phyloP scores from a whole-genome alignment of 352 stramenopile genomes.

The Aphanomyces invadans region DNA sequence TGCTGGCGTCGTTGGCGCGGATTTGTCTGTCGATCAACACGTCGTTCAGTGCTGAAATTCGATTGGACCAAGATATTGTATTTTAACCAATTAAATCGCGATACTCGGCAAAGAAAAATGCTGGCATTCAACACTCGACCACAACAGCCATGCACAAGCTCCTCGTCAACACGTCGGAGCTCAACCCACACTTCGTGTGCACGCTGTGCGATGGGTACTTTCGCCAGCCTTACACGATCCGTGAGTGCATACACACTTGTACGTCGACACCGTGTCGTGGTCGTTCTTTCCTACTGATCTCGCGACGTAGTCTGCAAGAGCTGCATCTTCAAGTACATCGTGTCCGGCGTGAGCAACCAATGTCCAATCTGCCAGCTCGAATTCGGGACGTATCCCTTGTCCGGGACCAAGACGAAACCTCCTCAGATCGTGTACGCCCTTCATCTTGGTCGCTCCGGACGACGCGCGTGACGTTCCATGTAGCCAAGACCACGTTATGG shows the following conservation, averaged over 20 bases:
- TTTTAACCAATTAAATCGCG: too few species aligned
- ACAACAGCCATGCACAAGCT: slow-evolving; percentile 4
- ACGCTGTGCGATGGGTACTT: slow-evolving; percentile 22
- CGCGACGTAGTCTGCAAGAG: slow-evolving; percentile 20
- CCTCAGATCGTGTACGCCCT: slow-evolving; percentile 26
- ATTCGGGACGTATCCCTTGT: slow-evolving; percentile 23
- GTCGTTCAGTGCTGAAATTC: too few species aligned
- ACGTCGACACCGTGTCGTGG: neutral
- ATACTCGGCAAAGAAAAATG: too few species aligned
- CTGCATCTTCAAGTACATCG: slow-evolving; percentile 26
- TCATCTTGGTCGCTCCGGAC: neutral
- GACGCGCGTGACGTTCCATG: neutral
- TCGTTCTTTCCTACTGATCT: neutral
- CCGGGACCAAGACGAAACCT: slow-evolving; percentile 23
- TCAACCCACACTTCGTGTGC: slow-evolving; percentile 23
- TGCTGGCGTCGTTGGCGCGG: too few species aligned
- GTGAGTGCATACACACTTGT: slow-evolving; percentile 25
- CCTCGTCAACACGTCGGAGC: neutral
- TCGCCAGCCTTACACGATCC: slow-evolving; percentile 22
- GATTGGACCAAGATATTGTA: too few species aligned
- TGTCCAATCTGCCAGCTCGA: slow-evolving; percentile 17
- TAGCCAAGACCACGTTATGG: slow-evolving; percentile 23
- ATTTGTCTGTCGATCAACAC: too few species aligned
- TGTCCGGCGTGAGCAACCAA: slow-evolving; percentile 6
- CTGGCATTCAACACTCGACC: neutral